phyloP scores from a whole-genome alignment of 192 early-diverging fungal genomes.

The Backusella liffmaniae region DNA sequence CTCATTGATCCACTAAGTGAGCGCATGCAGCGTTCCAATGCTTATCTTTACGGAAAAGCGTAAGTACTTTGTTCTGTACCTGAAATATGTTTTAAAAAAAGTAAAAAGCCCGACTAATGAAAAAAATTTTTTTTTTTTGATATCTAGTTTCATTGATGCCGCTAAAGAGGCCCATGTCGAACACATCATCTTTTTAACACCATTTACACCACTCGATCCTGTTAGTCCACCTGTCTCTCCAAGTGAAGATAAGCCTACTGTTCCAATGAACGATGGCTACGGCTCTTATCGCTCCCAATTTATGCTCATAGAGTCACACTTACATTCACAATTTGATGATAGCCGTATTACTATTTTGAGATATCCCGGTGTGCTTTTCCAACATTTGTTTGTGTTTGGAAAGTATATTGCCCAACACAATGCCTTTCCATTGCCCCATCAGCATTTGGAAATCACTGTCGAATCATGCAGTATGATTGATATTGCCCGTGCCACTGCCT shows the following conservation, averaged over 20 bases:
- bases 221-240: conserved; percentile 3
- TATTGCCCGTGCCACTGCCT: conserved; percentile 36
- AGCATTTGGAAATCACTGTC: conserved; percentile 33
- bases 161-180: conserved; percentile 37
- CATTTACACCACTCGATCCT: conserved; percentile 35
- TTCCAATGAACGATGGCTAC: neutral
- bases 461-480: conserved; percentile 38
- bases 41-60: conserved; percentile 30
- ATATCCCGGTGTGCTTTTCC: conserved; percentile 40
- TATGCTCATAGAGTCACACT: conserved; percentile 27
- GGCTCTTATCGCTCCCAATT: conserved; percentile 34
- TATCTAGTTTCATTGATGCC: conserved; percentile 34
- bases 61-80: conserved; percentile 15
- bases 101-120: neutral
- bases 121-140: neutral
- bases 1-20: conserved; percentile 40
- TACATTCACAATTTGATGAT: conserved; percentile 23
- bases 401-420: conserved; percentile 37
- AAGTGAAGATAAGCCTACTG: neutral
- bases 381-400: conserved; percentile 39
- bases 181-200: conserved; percentile 38
- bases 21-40: conserved; percentile 29
- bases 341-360: conserved; percentile 33
- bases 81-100: neutral
- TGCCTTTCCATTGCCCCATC: conserved; percentile 31